Evolutionary conservation across 1,284 basidiomycete species (phyloP), one percentile per base, ranked within the genome.

Genomic region (Entoloma clypeatum): DNA sequence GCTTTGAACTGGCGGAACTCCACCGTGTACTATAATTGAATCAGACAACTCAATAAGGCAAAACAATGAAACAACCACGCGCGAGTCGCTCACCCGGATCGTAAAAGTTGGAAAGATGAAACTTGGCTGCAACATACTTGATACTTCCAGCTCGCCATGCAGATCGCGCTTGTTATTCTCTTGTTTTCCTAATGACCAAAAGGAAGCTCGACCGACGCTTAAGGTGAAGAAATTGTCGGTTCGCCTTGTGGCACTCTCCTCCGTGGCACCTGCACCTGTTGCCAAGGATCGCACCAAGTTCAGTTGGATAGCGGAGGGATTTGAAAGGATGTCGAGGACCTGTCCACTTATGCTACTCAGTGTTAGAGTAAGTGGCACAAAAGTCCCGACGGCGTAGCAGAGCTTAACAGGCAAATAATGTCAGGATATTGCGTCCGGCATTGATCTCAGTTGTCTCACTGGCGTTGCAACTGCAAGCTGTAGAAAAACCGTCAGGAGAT

Each of bases 401-500:
- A 75, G 60, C 76, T 79, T 35, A 19, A 22, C 5, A 14, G 35
- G 25, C 5, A 18, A 8, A 40, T 28, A 41, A 13, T 36, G 26
- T 29, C 17, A 10, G 10, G 30, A 21, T 33, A 11, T 5, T 38
- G 36, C 25, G 17, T 8, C 19, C 4, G 5, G 11, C 14, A 19
- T 5, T n/a, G 13, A 4, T 17, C 8, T 17, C n/a, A 21, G 21
- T 23, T 2, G n/a, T 49, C 60, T 55, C 56, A 80, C 77, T n/a
- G 79, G 78, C 29, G 60, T 71, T 14, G 74, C 74, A 22, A 81
- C 57, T 2, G 74, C 68, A 11, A 78, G 57, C 77, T 81, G 48
- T 11, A 23, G 27, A 21, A 13, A 22, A 30, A 33, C 34, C 39
- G n/a, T 42, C 40, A 23, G n/a, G 31, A 24, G 7, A 11, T 9